Percentiles rank a stretch among this genome's conserved stretches.
These are phyloP conservation scores for Colletotrichum costaricense DNA, from an alignment of 2,329 filamentous ascomycete genomes.

Conservation along the genomic window DNA sequence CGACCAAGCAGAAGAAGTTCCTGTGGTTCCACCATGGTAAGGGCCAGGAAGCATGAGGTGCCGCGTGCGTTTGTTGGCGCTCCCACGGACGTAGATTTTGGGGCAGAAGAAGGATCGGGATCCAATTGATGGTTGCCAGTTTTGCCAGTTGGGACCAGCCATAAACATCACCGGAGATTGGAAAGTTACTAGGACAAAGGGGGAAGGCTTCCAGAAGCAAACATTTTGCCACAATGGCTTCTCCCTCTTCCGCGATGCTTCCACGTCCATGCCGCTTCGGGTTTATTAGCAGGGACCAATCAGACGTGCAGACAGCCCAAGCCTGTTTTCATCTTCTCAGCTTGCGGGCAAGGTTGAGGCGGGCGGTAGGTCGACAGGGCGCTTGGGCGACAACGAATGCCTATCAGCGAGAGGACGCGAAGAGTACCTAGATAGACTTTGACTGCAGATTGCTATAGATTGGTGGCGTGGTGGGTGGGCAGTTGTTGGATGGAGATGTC, in stretches of 20 bases:
- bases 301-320: background rate
- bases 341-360: background rate
- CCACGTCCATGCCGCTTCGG: background rate
- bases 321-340: background rate
- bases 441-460: background rate
- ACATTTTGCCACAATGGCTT: background rate
- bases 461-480: background rate
- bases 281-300: background rate
- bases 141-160: background rate
- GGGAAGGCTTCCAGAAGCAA: constrained; percentile 33
- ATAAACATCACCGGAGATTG: background rate
- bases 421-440: background rate
- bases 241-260: background rate
- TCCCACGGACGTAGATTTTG: background rate
- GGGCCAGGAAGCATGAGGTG: background rate
- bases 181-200: constrained; percentile 4
- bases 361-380: background rate
- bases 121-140: too few species aligned
- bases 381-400: background rate
- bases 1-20: background rate
- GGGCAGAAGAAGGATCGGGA: background rate
- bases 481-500: background rate
- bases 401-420: background rate
- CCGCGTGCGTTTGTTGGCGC: background rate
- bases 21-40: background rate